Base-by-base conservation (phyloP, 2,329 filamentous ascomycete species). In the Xylaria hypoxylon region DNA sequence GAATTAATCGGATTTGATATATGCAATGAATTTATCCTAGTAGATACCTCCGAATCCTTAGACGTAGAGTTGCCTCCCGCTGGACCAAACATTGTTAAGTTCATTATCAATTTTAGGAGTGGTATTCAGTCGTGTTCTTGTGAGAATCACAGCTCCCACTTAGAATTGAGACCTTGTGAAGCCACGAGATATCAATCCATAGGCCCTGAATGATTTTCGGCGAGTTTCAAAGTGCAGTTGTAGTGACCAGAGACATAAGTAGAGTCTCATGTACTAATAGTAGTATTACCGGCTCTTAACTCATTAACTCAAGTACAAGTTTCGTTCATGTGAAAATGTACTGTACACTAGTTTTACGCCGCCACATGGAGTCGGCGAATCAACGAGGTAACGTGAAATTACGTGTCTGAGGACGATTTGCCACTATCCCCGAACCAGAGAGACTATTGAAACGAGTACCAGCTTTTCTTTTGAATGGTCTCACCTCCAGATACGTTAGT, bases 31-130 rank as follows among this genome's bases (percentile, higher is more conserved):
- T 19, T 15, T 24, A 5, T 24, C 33, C 53, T 5, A 10, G 56
- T 24, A 35, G 8, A 48, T 64, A 69, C 67, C 67, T 69, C 47
- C 24, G 64, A 61, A 44, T 44, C 42, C 33, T 53, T 57, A n/a
- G n/a, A 24, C n/a, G 45, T 38, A 17, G 58, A 45, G 24, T 38
- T 56, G 33, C 42, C 56, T 2, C 57, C 35, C 15, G 28, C 38
- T 8, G 28, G 5, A 15, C 28, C 26, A 40, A 38, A 15, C n/a
- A 22, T 59, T 13, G 8, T 38, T 15, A 38, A 45, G 19, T 53
- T 42, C 56, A 59, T 64, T 17, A 6, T 47, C 26, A 42, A 15
- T 17, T n/a, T n/a, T 40, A 38, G 15, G n/a, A 28, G 45, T 17
- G 22, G 17, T 35, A 4, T 38, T 28, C 28, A 11, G 24, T 22